Conservation (phyloP, 169 alveolate species). For the Cryptosporidium bovis region DNA sequence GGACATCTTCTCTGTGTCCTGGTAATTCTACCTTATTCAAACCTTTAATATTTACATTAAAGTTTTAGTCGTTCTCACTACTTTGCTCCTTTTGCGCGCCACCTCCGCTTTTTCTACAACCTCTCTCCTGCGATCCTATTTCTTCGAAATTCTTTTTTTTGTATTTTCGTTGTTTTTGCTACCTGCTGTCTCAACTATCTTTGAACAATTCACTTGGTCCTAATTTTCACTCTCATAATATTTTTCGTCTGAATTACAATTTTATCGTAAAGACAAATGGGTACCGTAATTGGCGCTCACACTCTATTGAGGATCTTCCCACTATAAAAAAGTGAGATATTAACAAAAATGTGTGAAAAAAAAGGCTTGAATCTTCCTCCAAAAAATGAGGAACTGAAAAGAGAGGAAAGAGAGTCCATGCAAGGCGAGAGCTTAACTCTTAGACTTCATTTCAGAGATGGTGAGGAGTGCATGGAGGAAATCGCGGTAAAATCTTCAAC, state of each 20-base stretch:
- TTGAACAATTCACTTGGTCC: too few species aligned
- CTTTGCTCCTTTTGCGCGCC: neutral
- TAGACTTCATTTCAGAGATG: constrained; percentile 38
- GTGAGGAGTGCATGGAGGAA: constrained; percentile 28
- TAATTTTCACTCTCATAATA: too few species aligned
- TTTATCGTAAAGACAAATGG: neutral
- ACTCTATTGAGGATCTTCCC: neutral
- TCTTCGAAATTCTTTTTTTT: neutral
- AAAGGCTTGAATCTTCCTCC: constrained; percentile 72
- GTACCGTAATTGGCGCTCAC: constrained; percentile 6
- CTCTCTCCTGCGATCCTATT: neutral
- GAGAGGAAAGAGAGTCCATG: constrained; percentile 65
- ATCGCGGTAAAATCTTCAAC: constrained; percentile 76
- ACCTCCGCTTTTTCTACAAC: neutral
- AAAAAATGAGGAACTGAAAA: constrained; percentile 45
- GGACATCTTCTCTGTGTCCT: constrained; percentile 12
- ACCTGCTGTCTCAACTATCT: too few species aligned
- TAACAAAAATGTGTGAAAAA: constrained; percentile 60
- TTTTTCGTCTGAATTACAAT: too few species aligned
- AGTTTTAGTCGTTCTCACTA: constrained; percentile 14
- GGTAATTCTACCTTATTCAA: too few species aligned
- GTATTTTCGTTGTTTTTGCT: too few species aligned
- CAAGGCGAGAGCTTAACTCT: constrained; percentile 46
- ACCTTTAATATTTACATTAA: neutral
- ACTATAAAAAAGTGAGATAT: neutral